A percentile compares a stretch with the other conserved stretches of the same genome.
These are phyloP conservation scores for Mucor indicus DNA, from an alignment of 371 early-diverging fungal genomes.

Conservation along the genomic window DNA sequence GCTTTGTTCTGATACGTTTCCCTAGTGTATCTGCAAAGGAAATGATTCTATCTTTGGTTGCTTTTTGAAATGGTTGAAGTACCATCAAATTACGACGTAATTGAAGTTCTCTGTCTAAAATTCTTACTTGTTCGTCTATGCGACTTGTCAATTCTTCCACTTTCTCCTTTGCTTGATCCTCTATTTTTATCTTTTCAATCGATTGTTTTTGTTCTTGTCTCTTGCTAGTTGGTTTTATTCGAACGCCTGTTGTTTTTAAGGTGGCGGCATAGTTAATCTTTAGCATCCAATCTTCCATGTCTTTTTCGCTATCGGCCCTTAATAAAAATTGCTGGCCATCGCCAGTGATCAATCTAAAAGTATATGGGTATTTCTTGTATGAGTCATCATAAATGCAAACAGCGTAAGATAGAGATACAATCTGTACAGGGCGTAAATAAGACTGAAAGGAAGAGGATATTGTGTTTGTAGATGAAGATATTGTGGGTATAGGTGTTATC, in stretches of 20 bases:
- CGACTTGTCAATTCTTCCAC: constrained; percentile 22
- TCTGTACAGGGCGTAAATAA: constrained; percentile 39
- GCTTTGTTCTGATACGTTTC: constrained; percentile 49
- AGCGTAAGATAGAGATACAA: constrained; percentile 65
- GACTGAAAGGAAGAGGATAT: constrained; percentile 4
- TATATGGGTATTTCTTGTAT: constrained; percentile 71
- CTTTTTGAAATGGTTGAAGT: constrained; percentile 62
- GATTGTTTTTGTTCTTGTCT: constrained; percentile 22
- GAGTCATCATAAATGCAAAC: constrained; percentile 69
- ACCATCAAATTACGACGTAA: constrained; percentile 63
- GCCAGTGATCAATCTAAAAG: constrained; percentile 69
- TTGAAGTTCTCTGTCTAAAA: constrained; percentile 50
- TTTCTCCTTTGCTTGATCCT: constrained; percentile 22
- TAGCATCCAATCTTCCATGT: constrained; percentile 81
- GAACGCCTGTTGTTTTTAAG: constrained; percentile 64
- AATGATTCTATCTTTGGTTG: constrained; percentile 59
- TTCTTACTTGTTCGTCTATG: constrained; percentile 37
- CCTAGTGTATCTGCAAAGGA: constrained; percentile 56
- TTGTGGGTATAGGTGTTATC: constrained; percentile 10
- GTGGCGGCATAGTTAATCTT: constrained; percentile 80
- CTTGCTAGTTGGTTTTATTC: no score
- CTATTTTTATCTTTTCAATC: constrained; percentile 19
- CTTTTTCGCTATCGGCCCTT: constrained; percentile 61
- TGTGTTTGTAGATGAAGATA: constrained; percentile 4
- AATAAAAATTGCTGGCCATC: constrained; percentile 73